Conservation (phyloP, 2,329 filamentous ascomycete genomes). For the Stemphylium lycopersici region DNA sequence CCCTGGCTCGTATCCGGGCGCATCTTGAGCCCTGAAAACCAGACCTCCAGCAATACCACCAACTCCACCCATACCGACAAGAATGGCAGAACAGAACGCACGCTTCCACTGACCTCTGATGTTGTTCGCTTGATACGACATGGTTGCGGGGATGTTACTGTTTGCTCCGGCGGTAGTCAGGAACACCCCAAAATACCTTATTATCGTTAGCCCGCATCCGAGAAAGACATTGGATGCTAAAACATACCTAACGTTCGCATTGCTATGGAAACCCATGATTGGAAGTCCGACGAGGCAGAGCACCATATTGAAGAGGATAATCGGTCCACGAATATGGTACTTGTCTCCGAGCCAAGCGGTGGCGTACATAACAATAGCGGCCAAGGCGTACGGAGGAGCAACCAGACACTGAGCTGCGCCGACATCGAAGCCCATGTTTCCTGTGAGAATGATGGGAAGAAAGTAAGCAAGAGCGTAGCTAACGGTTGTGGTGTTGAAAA, state of each 20-base stretch:
- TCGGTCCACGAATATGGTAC: conserved; percentile 65
- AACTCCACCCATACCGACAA: conserved; percentile 77
- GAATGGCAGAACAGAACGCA: conserved; percentile 75
- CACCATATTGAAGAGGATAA: conserved; percentile 50
- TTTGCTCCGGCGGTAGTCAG: conserved; percentile 77
- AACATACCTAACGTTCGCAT: conserved; percentile 65
- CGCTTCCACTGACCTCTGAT: conserved; percentile 89
- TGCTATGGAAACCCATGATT: conserved; percentile 71
- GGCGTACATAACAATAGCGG: conserved; percentile 53
- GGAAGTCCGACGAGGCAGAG: conserved; percentile 72
- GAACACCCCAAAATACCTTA: conserved; percentile 73
- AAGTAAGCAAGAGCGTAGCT: conserved; percentile 81
- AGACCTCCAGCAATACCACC: conserved; percentile 78
- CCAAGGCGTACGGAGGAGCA: conserved; percentile 55
- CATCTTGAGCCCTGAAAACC: conserved; percentile 65
- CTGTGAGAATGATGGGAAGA: conserved; percentile 72
- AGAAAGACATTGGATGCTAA: conserved; percentile 51
- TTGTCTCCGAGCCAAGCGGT: conserved; percentile 70
- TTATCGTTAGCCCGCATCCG: not conserved
- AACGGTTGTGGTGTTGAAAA: conserved; percentile 70
- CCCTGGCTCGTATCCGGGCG: conserved; percentile 44
- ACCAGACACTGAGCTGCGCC: conserved; percentile 72
- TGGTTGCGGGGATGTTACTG: conserved; percentile 74
- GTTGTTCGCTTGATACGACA: conserved; percentile 87
- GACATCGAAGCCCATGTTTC: conserved; percentile 68